These are phyloP conservation scores for Coemansia sp. DNA, from an alignment of 192 early-diverging fungal genomes.

Conservation along the genomic window DNA sequence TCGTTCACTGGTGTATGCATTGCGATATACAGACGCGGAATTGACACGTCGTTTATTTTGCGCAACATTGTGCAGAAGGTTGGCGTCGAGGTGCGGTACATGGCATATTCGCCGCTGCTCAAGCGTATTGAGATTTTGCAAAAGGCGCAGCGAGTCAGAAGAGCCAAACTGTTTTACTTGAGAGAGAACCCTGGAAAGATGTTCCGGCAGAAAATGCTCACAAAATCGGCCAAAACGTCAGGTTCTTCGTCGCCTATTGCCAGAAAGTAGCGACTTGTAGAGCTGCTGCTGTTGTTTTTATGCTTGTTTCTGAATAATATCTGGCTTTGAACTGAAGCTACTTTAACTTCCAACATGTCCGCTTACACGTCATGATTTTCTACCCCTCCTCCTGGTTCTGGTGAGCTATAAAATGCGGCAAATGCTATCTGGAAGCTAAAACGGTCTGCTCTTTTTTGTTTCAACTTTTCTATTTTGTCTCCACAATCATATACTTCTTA, in stretches of 20 bases:
- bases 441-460: too few species aligned
- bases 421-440: too few species aligned
- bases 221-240: slow-evolving; percentile 30
- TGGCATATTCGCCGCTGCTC: slow-evolving; percentile 73
- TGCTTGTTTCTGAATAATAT: too few species aligned
- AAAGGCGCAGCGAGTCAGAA: slow-evolving; percentile 58
- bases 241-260: slow-evolving; percentile 9
- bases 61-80: slow-evolving; percentile 73
- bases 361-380: background rate
- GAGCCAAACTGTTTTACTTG: slow-evolving; percentile 76
- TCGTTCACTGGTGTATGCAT: slow-evolving; percentile 74
- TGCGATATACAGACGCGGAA: slow-evolving; percentile 67
- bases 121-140: slow-evolving; percentile 69
- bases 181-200: slow-evolving; percentile 73
- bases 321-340: background rate
- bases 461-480: background rate
- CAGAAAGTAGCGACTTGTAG: slow-evolving; percentile 9
- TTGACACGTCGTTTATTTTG: slow-evolving; percentile 74
- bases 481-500: background rate
- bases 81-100: slow-evolving; percentile 73
- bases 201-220: slow-evolving; percentile 56
- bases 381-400: background rate
- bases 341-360: background rate
- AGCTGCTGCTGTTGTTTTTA: too few species aligned
- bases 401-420: background rate